phyloP scores from a whole-genome alignment of 2,329 filamentous ascomycete species.

The Paecilomyces fulvus region DNA sequence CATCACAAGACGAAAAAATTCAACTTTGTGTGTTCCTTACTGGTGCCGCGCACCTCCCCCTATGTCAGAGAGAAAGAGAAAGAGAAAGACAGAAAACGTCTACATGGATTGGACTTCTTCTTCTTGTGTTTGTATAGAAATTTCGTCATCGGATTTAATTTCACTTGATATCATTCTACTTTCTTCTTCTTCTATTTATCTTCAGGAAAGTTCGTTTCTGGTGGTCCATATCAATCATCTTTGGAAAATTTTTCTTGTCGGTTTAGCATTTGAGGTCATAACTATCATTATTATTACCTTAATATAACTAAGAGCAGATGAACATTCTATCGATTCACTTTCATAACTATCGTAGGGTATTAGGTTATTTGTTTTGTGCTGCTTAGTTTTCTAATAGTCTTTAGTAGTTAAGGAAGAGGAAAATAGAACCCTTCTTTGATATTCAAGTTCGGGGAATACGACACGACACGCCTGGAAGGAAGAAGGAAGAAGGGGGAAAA shows the following conservation, averaged over 20 bases:
- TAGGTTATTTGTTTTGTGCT: too few relatives aligned
- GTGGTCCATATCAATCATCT: background rate
- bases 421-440: too few relatives aligned
- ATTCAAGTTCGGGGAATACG: background rate
- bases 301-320: background rate
- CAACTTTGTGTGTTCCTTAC: background rate
- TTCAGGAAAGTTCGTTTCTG: background rate
- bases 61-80: background rate
- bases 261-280: too few relatives aligned
- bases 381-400: too few relatives aligned
- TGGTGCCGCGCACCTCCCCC: background rate
- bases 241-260: too few relatives aligned
- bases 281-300: too few relatives aligned
- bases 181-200: background rate
- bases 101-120: background rate
- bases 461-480: background rate
- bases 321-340: too few relatives aligned
- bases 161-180: background rate
- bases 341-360: too few relatives aligned
- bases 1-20: background rate
- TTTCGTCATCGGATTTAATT: background rate
- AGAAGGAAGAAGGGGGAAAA: too few relatives aligned
- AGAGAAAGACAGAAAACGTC: background rate
- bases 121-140: background rate
- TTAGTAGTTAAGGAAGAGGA: too few relatives aligned